Conservation (phyloP, 768 basidiomycete genomes). For the Boletellus sp. region DNA sequence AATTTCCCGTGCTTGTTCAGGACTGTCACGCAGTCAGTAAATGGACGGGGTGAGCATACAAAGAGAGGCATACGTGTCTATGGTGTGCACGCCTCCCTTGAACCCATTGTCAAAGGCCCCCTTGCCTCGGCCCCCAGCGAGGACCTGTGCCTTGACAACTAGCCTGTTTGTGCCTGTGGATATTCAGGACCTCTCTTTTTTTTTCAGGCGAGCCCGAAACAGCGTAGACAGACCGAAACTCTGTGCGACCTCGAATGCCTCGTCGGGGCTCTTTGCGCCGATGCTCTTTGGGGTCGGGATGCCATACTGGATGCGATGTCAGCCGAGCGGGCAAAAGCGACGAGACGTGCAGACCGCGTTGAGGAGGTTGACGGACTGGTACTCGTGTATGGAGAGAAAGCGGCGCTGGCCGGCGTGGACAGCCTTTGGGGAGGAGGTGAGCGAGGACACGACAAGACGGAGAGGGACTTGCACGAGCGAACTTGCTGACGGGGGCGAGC, state of each 20-base stretch:
- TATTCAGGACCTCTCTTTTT: neutral
- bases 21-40: constrained; percentile 44
- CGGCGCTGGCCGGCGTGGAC: constrained; percentile 82
- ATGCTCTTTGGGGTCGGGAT: constrained; percentile 92
- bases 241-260: constrained; percentile 86
- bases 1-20: constrained; percentile 82
- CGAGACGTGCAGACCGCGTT: constrained; percentile 65
- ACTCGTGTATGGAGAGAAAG: constrained; percentile 95
- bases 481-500: constrained; percentile 65
- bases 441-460: neutral
- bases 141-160: constrained; percentile 98
- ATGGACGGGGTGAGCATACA: neutral
- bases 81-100: constrained; percentile 95
- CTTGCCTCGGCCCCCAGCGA: constrained; percentile 98
- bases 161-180: constrained; percentile 65
- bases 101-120: constrained; percentile 94
- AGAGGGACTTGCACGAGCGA: constrained; percentile 52
- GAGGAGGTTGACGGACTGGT: constrained; percentile 92
- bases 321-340: neutral
- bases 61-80: constrained; percentile 59
- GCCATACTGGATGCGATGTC: constrained; percentile 67
- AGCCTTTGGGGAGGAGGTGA: constrained; percentile 36
- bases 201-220: neutral
- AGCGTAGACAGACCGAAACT: constrained; percentile 62
- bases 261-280: constrained; percentile 81